Evolutionary conservation across 2,329 filamentous ascomycete species (phyloP).

Genomic region (Trichophyton verrucosum): DNA sequence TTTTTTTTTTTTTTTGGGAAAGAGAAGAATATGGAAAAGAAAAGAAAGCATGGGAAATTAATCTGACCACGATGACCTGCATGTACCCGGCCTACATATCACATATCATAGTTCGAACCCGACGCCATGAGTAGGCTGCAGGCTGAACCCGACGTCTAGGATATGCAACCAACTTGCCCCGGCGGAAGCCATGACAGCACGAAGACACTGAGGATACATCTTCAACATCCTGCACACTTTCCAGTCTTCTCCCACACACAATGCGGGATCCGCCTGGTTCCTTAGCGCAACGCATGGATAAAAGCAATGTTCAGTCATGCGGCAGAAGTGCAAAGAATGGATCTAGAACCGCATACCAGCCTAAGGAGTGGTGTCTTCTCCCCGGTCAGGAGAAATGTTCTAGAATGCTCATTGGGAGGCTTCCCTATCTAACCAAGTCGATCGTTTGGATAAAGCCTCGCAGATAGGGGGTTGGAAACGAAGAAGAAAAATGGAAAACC

Average conservation of each 20-base stretch:
- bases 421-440: background rate
- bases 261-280: background rate
- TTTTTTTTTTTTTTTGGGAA: background rate
- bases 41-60: background rate
- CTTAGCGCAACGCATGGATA: background rate
- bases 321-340: background rate
- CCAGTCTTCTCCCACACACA: background rate
- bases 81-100: background rate
- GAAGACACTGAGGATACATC: background rate
- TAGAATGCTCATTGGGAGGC: background rate
- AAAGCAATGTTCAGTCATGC: slow-evolving; percentile 2
- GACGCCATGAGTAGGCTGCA: background rate
- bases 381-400: background rate
- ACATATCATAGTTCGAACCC: background rate
- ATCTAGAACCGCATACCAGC: background rate
- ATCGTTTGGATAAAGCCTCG: background rate
- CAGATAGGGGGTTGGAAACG: background rate
- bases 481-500: background rate
- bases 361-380: background rate
- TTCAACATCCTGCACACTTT: background rate
- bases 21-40: background rate
- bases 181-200: background rate
- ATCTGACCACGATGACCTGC: slow-evolving; percentile 1
- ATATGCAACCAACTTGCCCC: slow-evolving; percentile 1
- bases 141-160: background rate